Percentiles rank a stretch among this genome's conserved stretches.
phyloP scores from a whole-genome alignment of 495 filamentous ascomycete species.

The Letharia lupina region DNA sequence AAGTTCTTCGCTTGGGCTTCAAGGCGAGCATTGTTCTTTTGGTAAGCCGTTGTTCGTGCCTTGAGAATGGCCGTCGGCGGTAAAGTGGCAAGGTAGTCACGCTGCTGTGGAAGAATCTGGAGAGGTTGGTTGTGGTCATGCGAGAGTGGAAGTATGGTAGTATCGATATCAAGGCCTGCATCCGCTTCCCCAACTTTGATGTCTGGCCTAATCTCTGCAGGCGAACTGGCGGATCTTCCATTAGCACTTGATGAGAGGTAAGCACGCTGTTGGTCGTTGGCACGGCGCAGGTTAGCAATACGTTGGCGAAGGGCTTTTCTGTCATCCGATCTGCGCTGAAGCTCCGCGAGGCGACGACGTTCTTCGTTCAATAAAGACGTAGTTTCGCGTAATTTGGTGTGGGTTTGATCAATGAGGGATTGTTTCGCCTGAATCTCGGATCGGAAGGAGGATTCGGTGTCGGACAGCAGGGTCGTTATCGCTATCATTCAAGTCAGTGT shows the following conservation, averaged over 20 bases:
- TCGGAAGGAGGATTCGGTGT: slow-evolving; percentile 65
- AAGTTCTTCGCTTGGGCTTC: slow-evolving; percentile 41
- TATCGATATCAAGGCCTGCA: slow-evolving; percentile 41
- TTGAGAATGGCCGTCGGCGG: slow-evolving; percentile 28
- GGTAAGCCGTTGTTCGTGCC: slow-evolving; percentile 41
- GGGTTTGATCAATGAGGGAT: slow-evolving; percentile 66
- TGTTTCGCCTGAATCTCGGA: slow-evolving; percentile 73
- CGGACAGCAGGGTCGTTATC: slow-evolving; percentile 63
- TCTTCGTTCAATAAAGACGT: slow-evolving; percentile 71
- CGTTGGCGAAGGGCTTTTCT: slow-evolving; percentile 52
- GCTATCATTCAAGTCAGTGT: slow-evolving; percentile 12
- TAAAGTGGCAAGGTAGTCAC: slow-evolving; percentile 25
- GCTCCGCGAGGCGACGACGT: slow-evolving; percentile 55
- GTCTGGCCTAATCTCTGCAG: slow-evolving; percentile 29
- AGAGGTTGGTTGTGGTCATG: slow-evolving; percentile 18
- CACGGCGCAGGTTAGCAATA: slow-evolving; percentile 50
- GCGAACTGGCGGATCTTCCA: slow-evolving; percentile 28
- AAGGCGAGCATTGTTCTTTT: slow-evolving; percentile 37
- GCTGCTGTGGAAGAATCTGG: slow-evolving; percentile 25
- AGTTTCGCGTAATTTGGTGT: slow-evolving; percentile 65
- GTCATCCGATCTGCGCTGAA: slow-evolving; percentile 52
- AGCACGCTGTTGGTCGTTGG: slow-evolving; percentile 41
- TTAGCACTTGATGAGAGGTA: slow-evolving; percentile 23
- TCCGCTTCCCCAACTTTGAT: slow-evolving; percentile 47
- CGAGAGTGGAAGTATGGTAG: slow-evolving; percentile 25